These are phyloP conservation scores for Pichia sp. DNA, from an alignment of 1,139 yeast genomes.

Conservation along the genomic window DNA sequence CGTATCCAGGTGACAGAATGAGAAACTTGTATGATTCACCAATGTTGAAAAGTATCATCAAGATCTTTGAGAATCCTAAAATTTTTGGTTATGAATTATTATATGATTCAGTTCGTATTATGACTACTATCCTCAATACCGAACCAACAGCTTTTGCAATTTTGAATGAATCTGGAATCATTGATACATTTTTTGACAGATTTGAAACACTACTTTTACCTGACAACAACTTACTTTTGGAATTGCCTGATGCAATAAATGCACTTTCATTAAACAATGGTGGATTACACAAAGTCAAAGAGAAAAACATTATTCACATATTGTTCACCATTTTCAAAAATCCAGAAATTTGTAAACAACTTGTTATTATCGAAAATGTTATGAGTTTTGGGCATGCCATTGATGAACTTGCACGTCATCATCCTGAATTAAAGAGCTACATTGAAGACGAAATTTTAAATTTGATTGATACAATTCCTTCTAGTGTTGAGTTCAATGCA, in stretches of 20 bases:
- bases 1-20: conserved; percentile 77
- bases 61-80: conserved; percentile 49
- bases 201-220: conserved; percentile 49
- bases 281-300: conserved; percentile 56
- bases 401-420: conserved; percentile 82
- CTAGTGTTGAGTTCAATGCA: conserved; percentile 33
- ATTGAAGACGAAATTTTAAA: conserved; percentile 47
- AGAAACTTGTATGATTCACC: conserved; percentile 85
- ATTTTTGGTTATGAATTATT: conserved; percentile 68
- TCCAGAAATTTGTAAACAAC: conserved; percentile 42
- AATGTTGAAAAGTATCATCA: conserved; percentile 53
- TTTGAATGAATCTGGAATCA: conserved; percentile 69
- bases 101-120: conserved; percentile 57
- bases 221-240: conserved; percentile 50
- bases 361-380: conserved; percentile 42
- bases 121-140: conserved; percentile 72
- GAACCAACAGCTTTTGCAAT: conserved; percentile 89
- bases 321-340: conserved; percentile 48
- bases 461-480: conserved; percentile 44
- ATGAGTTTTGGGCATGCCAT: conserved; percentile 53
- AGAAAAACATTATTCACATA: conserved; percentile 39
- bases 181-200: conserved; percentile 56
- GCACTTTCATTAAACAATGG: conserved; percentile 75
- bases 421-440: conserved; percentile 59
- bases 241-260: conserved; percentile 72